Base-by-base conservation (phyloP, 345 rosid genomes). In the Citrus maxima region DNA sequence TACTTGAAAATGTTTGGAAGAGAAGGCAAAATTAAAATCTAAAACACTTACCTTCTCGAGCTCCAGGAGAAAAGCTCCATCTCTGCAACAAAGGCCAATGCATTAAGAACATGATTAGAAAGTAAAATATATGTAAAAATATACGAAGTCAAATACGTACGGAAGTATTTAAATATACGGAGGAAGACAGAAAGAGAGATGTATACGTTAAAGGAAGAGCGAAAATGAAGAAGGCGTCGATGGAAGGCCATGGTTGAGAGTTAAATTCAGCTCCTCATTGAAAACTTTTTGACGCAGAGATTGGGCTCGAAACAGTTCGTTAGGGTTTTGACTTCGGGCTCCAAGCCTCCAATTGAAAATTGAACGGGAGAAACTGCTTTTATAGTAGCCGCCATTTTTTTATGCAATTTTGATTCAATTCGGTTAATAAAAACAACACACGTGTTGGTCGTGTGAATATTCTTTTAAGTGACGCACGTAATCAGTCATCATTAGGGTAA, bases 21-120 rank as follows among this genome's bases (percentile, higher is more conserved):
- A 18, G 58, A 54, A 19, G 22, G 58, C 58, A 54, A 54, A 16
- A 54, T 18, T 54, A 18, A 16, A 54, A 54, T 19, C 6, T 30
- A 74, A 71, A 78, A 70, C 32, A 21, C 69, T 46, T 66, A 88
- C 93, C 90, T 81, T 84, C 78, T 56, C 67, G 73, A 79, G 76
- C 67, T 76, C 80, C 85, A 68, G 81, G 55, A 54, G 82, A 74
- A 60, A 80, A 54, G 63, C 62, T 70, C 19, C 79, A 78, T 74
- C 88, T 86, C 98, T 93, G 91, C 80, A 69, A 80, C 32, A 18
- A 80, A 42, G 56, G 63, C 67, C 67, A 80, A 8, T 9, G 24
- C 3, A 8, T 4, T 35, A 55, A 10, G 4, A 32, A 73, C 27
- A 12, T 4, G 37, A 49, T 62, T 7, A 74, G 56, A 51, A 34